These are phyloP conservation scores for Aaosphaeria pasadenensis DNA, from an alignment of 2,329 filamentous ascomycete genomes.

Conservation along the genomic window DNA sequence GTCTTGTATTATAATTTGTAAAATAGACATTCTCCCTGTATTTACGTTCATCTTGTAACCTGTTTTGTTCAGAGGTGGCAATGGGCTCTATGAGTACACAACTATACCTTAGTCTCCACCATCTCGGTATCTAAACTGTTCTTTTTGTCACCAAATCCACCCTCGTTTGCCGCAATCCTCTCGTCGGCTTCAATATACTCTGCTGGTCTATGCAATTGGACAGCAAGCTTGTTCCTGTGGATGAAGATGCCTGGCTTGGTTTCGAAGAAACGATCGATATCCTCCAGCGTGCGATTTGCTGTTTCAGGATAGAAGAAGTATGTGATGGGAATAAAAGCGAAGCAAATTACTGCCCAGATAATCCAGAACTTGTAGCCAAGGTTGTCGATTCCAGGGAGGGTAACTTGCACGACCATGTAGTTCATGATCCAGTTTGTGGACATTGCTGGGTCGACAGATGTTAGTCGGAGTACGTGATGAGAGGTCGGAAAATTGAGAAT, in stretches of 20 bases:
- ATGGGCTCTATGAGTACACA: too few species aligned
- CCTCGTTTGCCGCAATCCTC: constrained; percentile 15
- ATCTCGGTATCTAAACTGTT: too few species aligned
- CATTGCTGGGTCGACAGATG: constrained; percentile 21
- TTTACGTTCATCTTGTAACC: too few species aligned
- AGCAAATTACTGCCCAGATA: constrained; percentile 55
- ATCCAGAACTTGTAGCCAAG: constrained; percentile 55
- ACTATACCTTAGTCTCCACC: too few species aligned
- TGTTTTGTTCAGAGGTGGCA: too few species aligned
- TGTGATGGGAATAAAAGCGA: constrained; percentile 50
- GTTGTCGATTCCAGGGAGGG: constrained; percentile 36
- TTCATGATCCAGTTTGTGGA: constrained; percentile 33
- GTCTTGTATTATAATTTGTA: too few species aligned
- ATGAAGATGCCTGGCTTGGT: constrained; percentile 42
- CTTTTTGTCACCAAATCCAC: too few species aligned
- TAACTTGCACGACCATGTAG: constrained; percentile 31
- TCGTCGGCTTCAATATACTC: constrained; percentile 50
- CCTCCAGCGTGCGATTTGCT: constrained; percentile 42
- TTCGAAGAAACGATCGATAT: constrained; percentile 46
- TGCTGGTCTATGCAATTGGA: constrained; percentile 44
- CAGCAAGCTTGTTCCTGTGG: constrained; percentile 48
- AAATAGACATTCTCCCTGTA: too few species aligned
- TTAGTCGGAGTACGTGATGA: neutral
- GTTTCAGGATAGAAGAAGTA: constrained; percentile 56
- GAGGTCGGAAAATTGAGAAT: neutral